Base-by-base conservation (phyloP, 306 rosid species). In the Chamaecrista fasciculata region DNA sequence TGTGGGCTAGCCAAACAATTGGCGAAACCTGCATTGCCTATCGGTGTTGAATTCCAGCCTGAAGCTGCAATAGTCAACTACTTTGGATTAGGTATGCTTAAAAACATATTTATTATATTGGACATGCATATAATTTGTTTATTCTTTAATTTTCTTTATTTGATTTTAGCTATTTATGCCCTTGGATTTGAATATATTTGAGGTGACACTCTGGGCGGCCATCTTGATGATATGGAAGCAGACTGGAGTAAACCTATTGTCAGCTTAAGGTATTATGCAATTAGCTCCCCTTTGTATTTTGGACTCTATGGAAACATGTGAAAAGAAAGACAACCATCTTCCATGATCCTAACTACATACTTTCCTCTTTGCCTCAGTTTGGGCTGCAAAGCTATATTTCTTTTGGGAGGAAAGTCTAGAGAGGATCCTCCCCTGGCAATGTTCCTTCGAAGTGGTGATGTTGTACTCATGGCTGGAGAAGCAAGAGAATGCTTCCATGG, bases 371-470 rank as follows among this genome's bases (percentile, higher is more conserved):
- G 9, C 66, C 51, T 69, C 68, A 88, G 99, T 80, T 86, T 91
- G 91, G 97, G 99, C 23, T 94, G 99, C 85, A 91, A 88, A 83
- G 95, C 96, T 49, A 88, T 94, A 76, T 94, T 94, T 65, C 96
- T 94, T 60, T 66, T 94, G 75, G 97, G 99, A 48, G 96, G 97
- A 68, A 91, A 91, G 86, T 76, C 85, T 28, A 86, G 88, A 76
- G 87, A 91, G 77, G 97, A 94, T 75, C 74, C 85, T 79, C 97
- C 95, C 0, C 2, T 81, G 40, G 92, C 99, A 71, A 88, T 91
- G 99, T 88, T 88, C 74, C 97, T 94, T 78, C 92, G 88, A 69
- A 94, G 97, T 31, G 99, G 99, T 51, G 99, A 94, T 82, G 90
- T 82, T 52, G 86, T 94, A 71, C 97, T 94, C 57, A 94, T 94